Evolutionary conservation across 768 basidiomycete species (phyloP).

Genomic region (Boletus coccyginus): DNA sequence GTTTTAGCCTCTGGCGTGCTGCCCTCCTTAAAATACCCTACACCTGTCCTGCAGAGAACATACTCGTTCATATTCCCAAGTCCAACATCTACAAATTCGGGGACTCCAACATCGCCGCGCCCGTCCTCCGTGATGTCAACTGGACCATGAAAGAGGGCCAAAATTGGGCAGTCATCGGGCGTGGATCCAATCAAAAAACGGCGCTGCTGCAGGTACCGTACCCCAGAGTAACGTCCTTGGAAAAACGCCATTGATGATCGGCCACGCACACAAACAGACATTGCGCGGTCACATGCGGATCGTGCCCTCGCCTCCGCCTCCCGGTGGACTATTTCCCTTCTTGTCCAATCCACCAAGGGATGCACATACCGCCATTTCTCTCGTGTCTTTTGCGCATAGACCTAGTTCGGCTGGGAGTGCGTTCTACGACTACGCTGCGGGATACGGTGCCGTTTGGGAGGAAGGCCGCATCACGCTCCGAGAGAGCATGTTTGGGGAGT

Average conservation of each 20-base stretch:
- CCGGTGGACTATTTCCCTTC: slow-evolving; percentile 78
- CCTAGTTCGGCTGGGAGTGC: slow-evolving; percentile 56
- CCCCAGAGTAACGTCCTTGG: not conserved
- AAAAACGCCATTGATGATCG: not conserved
- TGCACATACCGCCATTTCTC: slow-evolving; percentile 46
- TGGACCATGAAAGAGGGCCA: slow-evolving; percentile 64
- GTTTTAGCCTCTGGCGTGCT: not conserved
- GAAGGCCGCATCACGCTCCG: slow-evolving; percentile 78
- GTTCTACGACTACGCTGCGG: slow-evolving; percentile 91
- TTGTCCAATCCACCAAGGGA: slow-evolving; percentile 45
- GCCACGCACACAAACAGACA: slow-evolving; percentile 39
- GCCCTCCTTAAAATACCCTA: slow-evolving; percentile 2
- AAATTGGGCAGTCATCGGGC: slow-evolving; percentile 75
- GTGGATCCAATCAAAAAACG: slow-evolving; percentile 60
- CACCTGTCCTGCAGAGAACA: not conserved
- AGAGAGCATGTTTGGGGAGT: slow-evolving; percentile 63
- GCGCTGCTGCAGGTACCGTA: slow-evolving; percentile 58
- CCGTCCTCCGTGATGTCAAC: slow-evolving; percentile 50
- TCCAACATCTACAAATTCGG: slow-evolving; percentile 61
- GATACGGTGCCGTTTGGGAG: slow-evolving; percentile 86
- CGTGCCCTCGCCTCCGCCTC: slow-evolving; percentile 55
- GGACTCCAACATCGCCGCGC: slow-evolving; percentile 42
- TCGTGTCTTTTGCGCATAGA: slow-evolving; percentile 70
- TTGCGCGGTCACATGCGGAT: slow-evolving; percentile 72
- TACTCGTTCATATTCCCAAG: slow-evolving; percentile 42